These are phyloP conservation scores for Fomitiporia mediterranea DNA, from an alignment of 1,284 basidiomycete species.

Conservation along the genomic window DNA sequence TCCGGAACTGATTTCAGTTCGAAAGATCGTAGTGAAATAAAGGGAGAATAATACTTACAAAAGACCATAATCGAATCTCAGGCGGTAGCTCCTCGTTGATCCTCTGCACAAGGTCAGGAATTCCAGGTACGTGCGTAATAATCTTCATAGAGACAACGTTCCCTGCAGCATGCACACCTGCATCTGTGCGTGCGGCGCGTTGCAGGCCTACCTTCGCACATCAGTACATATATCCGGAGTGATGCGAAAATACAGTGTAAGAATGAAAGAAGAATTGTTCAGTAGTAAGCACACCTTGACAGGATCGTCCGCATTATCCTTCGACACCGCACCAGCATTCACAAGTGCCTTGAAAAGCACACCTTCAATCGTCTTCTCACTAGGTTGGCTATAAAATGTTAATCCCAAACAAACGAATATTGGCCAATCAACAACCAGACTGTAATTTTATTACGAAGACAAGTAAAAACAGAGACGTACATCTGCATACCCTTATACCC, in stretches of 20 bases:
- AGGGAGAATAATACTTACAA: constrained; percentile 45
- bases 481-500: constrained; percentile 95
- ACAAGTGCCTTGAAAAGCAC: constrained; percentile 86
- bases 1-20: background rate
- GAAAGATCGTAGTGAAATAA: constrained; percentile 4
- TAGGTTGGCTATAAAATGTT: constrained; percentile 45
- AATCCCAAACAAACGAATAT: background rate
- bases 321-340: constrained; percentile 85
- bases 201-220: constrained; percentile 68
- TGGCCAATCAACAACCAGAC: constrained; percentile 10
- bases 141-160: constrained; percentile 92
- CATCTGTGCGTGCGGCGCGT: constrained; percentile 92
- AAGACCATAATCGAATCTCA: constrained; percentile 91
- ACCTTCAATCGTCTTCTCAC: constrained; percentile 85
- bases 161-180: constrained; percentile 95
- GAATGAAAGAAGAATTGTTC: background rate
- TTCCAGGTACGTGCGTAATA: constrained; percentile 72
- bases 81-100: constrained; percentile 87
- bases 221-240: background rate
- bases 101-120: constrained; percentile 66
- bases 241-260: no score
- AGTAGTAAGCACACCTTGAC: constrained; percentile 57
- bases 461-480: constrained; percentile 46
- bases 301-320: constrained; percentile 90
- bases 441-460: background rate